Evolutionary conservation across 768 basidiomycete genomes (phyloP).

Genomic region (Suillus weaverae): DNA sequence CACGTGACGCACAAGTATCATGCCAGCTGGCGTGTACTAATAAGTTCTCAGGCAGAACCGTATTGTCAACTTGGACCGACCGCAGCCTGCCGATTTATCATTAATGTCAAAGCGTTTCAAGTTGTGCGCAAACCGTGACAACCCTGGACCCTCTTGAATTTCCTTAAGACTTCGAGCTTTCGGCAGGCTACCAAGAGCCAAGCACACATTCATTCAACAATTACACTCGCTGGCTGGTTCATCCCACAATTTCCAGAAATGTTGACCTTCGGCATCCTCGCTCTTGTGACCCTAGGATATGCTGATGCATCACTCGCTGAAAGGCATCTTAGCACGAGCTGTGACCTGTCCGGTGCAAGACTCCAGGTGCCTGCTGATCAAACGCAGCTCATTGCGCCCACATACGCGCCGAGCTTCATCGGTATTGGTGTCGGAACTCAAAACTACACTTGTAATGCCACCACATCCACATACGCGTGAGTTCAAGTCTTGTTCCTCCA

Average conservation of each 20-base stretch:
- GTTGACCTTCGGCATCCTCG: conserved; percentile 1
- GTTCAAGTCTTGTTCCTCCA: conserved; percentile 17
- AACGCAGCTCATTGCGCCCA: conserved; percentile 38
- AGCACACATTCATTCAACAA: background rate
- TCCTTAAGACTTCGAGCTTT: background rate
- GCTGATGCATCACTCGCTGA: background rate
- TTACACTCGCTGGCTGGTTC: background rate
- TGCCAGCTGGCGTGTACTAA: background rate
- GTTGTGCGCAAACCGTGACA: background rate
- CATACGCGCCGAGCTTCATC: conserved; percentile 38
- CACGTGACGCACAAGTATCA: no score
- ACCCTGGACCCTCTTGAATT: background rate
- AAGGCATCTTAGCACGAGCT: conserved; percentile 10
- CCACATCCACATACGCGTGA: conserved; percentile 47
- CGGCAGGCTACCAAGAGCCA: background rate
- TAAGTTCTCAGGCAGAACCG: background rate
- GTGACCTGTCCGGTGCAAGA: conserved; percentile 23
- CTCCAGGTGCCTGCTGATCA: conserved; percentile 30
- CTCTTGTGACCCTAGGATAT: background rate
- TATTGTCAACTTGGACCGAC: background rate
- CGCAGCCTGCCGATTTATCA: background rate
- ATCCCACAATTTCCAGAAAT: background rate
- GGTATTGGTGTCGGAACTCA: conserved; percentile 51
- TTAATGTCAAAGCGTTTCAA: background rate
- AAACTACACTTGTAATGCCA: conserved; percentile 52